Percentiles rank a stretch among this genome's conserved stretches.
These are phyloP conservation scores for Vitis cinerea DNA, from an alignment of 164 flowering plant species.

Conservation along the genomic window DNA sequence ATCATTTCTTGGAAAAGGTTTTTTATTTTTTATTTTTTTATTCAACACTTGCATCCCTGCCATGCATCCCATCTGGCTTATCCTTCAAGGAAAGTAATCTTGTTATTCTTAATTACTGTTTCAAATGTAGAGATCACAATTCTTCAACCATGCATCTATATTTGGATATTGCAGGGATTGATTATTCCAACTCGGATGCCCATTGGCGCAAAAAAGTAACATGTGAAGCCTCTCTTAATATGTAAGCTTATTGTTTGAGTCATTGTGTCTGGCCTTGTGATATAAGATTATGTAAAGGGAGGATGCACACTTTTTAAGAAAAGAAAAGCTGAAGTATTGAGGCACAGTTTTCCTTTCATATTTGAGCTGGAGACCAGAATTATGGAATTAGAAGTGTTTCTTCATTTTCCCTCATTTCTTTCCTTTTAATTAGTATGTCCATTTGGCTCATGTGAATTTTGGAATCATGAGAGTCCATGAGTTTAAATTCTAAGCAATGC, in stretches of 20 bases:
- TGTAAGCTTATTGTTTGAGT: slow-evolving; percentile 29
- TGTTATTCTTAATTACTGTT: no score
- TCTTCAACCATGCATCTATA: slow-evolving; percentile 17
- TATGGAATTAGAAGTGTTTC: neutral
- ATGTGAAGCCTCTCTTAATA: slow-evolving; percentile 33
- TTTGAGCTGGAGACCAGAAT: no score
- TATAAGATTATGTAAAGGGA: neutral
- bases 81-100: no score
- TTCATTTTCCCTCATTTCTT: neutral
- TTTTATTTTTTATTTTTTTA: slow-evolving; percentile 1
- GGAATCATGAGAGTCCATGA: no score
- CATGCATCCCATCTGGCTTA: no score
- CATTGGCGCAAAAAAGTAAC: slow-evolving; percentile 31
- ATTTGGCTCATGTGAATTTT: no score
- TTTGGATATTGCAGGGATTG: slow-evolving; percentile 44
- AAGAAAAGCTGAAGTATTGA: neutral
- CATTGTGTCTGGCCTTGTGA: slow-evolving; percentile 15
- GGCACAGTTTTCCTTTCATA: neutral
- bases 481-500: no score
- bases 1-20: no score
- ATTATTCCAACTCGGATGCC: slow-evolving; percentile 20
- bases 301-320: neutral
- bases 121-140: no score
- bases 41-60: neutral
- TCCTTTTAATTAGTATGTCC: no score